Conservation (phyloP, 2,329 filamentous ascomycete genomes). For the Fusarium newnesense region DNA sequence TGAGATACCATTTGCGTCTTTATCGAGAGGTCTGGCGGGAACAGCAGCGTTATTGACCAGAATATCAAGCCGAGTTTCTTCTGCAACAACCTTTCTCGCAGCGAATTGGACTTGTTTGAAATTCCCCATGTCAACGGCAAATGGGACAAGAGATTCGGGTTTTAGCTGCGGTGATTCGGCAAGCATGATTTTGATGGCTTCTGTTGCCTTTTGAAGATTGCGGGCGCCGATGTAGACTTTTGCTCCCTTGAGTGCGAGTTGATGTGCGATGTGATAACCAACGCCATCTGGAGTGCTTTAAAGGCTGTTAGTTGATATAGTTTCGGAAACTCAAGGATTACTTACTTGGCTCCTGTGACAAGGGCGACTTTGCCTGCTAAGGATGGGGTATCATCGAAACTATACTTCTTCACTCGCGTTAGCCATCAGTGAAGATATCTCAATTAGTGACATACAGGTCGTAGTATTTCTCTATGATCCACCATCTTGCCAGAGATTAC, state of each 20-base stretch:
- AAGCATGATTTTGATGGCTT: neutral
- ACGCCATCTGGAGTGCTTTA: neutral
- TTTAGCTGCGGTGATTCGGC: neutral
- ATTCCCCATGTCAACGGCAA: neutral
- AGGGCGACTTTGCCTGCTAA: neutral
- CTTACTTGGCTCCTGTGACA: neutral
- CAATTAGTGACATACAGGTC: neutral
- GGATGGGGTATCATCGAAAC: neutral
- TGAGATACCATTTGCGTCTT: neutral
- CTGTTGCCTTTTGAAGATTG: neutral
- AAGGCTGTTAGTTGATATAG: too few species aligned
- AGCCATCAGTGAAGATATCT: fast-evolving
- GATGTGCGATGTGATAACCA: neutral
- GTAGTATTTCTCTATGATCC: neutral
- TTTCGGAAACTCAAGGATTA: neutral
- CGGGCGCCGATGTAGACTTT: neutral
- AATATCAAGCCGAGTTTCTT: neutral
- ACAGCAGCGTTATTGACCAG: neutral
- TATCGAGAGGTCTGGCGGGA: neutral
- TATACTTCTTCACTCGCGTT: neutral
- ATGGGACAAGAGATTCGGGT: neutral
- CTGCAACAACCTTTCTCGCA: neutral
- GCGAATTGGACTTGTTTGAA: neutral
- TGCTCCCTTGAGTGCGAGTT: neutral
- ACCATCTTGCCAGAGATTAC: neutral